A percentile compares a stretch with the other conserved stretches of the same genome.
Conservation (phyloP, 2,329 filamentous ascomycete species). For the Parastagonospora nodorum region DNA sequence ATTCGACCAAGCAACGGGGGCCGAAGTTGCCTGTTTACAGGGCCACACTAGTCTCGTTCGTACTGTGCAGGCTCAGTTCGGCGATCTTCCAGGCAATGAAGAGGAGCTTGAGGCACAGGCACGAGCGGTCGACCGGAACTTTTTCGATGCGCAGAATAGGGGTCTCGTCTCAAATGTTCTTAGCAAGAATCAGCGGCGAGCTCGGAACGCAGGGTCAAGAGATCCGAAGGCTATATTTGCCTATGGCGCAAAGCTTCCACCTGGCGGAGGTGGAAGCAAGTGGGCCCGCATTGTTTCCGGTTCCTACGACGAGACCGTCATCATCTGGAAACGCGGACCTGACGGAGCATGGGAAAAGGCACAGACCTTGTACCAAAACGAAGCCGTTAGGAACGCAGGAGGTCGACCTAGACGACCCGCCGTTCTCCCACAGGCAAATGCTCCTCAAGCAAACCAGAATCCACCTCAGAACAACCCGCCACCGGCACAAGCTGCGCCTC, state of each 20-base stretch:
- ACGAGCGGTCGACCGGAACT: slow-evolving; percentile 72
- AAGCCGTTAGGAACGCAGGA: slow-evolving; percentile 60
- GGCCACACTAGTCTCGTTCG: slow-evolving; percentile 85
- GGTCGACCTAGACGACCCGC: slow-evolving; percentile 43
- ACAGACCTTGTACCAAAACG: slow-evolving; percentile 76
- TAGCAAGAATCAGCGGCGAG: slow-evolving; percentile 40
- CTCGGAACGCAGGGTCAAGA: slow-evolving; percentile 71
- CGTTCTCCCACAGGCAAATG: slow-evolving; percentile 22
- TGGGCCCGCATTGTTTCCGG: slow-evolving; percentile 97
- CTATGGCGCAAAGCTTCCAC: slow-evolving; percentile 83
- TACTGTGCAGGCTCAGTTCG: slow-evolving; percentile 93
- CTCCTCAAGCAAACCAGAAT: slow-evolving; percentile 21
- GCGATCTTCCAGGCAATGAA: slow-evolving; percentile 80
- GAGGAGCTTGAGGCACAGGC: slow-evolving; percentile 77
- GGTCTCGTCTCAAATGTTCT: slow-evolving; percentile 48
- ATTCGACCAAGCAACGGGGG: slow-evolving; percentile 82
- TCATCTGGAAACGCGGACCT: slow-evolving; percentile 88
- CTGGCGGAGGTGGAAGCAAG: slow-evolving; percentile 84
- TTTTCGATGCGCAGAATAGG: slow-evolving; percentile 63
- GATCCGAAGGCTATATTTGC: slow-evolving; percentile 77
- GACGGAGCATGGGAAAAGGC: slow-evolving; percentile 83
- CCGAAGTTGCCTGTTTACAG: slow-evolving; percentile 85
- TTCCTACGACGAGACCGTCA: slow-evolving; percentile 93
- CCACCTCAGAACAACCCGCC: slow-evolving; percentile 21
- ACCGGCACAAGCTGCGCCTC: slow-evolving; percentile 19